Base-by-base conservation (phyloP, 1,284 basidiomycete species). In the Ceratobasidium sp. region DNA sequence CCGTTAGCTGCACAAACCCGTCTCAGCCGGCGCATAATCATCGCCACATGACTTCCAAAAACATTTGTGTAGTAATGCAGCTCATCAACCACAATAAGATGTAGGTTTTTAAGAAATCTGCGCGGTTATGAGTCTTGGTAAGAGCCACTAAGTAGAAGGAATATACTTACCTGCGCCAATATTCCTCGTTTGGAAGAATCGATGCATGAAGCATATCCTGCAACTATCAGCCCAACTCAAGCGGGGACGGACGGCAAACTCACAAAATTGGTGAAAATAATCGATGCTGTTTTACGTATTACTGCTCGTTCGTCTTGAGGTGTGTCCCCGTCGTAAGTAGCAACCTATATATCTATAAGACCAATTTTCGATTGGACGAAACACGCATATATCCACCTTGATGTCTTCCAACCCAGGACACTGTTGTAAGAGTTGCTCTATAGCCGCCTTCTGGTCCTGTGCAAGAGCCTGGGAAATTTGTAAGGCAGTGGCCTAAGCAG, bases 261-360 rank as follows among this genome's bases (percentile, higher is more conserved):
- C 81, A 92, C 93, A 80, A 93, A 92, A 81, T 94, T 94, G 2
- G 92, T 93, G 79, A 93, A 91, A 56, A 94, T 90, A 37, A 94
- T 88, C 0, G 91, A 92, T 0, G 89, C 88, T 0, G 83, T 88
- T 64, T 90, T 88, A 54, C 93, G 88, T 75, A 94, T 89, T 7
- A 37, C 37, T n/a, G 85, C 81, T 76, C 93, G 87, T 42, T 82
- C 79, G 45, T 94, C 92, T 81, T 88, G 88, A 0, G 92, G 90
- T 0, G 96, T 97, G 81, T 97, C 95, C 0, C 95, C 95, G 80
- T 97, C 95, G 82, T 96, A 97, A 0, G 93, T 96, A 1, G 90
- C 90, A 8, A 95, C 89, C 86, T 86, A 49, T 53, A n/a, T 64
- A 73, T 56, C 37, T 49, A 61, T 49, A n/a, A 69, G 31, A 53